Percentiles rank a stretch among this genome's conserved stretches.
Evolutionary conservation across 1,284 basidiomycete species (phyloP).

Genomic region (Singerocomus inundabilis): DNA sequence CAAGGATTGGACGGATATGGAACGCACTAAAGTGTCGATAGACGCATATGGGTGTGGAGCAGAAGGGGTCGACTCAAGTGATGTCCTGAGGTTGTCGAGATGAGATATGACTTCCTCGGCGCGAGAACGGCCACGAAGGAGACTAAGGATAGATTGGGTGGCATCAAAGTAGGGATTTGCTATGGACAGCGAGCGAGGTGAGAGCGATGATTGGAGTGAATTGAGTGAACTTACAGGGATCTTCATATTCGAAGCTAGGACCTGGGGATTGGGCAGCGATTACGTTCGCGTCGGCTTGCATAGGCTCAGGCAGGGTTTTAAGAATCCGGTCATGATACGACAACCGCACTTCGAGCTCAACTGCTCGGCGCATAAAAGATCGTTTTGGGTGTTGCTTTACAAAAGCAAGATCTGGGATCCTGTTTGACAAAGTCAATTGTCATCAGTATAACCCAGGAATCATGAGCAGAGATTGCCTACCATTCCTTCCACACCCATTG

Average conservation of each 20-base stretch:
- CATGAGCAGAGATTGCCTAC: slow-evolving; percentile 44
- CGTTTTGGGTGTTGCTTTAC: slow-evolving; percentile 79
- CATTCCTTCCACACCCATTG: slow-evolving; percentile 99
- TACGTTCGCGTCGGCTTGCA: slow-evolving; percentile 67
- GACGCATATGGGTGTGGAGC: slow-evolving; percentile 41
- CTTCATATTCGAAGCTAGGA: slow-evolving; percentile 83
- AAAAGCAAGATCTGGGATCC: slow-evolving; percentile 83
- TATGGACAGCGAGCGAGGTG: slow-evolving; percentile 28
- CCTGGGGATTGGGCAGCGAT: slow-evolving; percentile 78
- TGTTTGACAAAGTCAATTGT: slow-evolving; percentile 33
- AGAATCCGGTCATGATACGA: slow-evolving; percentile 93
- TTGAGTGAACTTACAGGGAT: slow-evolving; percentile 49
- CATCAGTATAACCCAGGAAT: neutral
- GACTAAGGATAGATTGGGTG: slow-evolving; percentile 77
- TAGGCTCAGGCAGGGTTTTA: slow-evolving; percentile 83
- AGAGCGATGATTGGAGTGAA: neutral
- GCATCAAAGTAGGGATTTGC: slow-evolving; percentile 76
- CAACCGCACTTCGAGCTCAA: slow-evolving; percentile 89
- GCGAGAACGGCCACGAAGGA: slow-evolving; percentile 76
- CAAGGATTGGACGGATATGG: slow-evolving; percentile 86
- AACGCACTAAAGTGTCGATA: slow-evolving; percentile 67
- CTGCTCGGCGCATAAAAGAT: slow-evolving; percentile 82
- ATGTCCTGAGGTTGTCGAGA: slow-evolving; percentile 66
- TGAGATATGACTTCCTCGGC: slow-evolving; percentile 79
- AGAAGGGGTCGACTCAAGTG: slow-evolving; percentile 58